Evolutionary conservation across 768 basidiomycete species (phyloP), one percentile per base, ranked within the genome.

Genomic region (Tulasnella sp.): DNA sequence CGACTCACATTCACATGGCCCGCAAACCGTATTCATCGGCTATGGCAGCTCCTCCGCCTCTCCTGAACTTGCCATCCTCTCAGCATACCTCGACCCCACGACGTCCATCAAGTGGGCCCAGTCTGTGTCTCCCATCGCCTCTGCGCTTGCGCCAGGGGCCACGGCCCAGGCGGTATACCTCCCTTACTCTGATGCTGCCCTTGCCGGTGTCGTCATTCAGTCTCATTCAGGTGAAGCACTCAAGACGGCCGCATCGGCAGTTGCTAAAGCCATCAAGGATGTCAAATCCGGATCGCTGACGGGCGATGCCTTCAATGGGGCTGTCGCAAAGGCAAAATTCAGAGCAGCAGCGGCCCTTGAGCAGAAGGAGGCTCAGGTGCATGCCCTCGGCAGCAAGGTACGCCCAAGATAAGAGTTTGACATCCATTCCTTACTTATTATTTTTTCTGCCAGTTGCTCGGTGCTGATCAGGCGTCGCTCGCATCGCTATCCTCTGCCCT

Each of bases 291-390:
- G 72, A 15, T 68, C 65, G 35, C 65, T 84, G 58, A 80, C 73
- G 54, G 72, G 73, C 37, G 86, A 92, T 61, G 84, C 82, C 40
- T 69, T 94, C 59, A 83, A 83, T 74, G 75, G 76, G 60, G 93
- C 94, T 14, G 71, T 90, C 35, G 82, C 86, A 9, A 90, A 89
- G 69, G 89, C 94, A 61, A 92, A 86, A 70, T 93, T 97, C 66
- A 71, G 77, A 49, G 79, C 84, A 63, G 93, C 92, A 2, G 74
- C 71, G 57, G 72, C 76, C 46, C 63, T 77, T 27, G 94, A 99
- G 61, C 74, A 73, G 56, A 73, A 87, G 57, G 81, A 82, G 7
- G 86, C 86, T 17, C 65, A 86, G 29, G 67, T 84, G 27, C 70
- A 73, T 27, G 68, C 76, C 32, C 67, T 89, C 55, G 85, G 83